Base-by-base conservation (phyloP, 768 basidiomycete species). In the Lentinula edodes region DNA sequence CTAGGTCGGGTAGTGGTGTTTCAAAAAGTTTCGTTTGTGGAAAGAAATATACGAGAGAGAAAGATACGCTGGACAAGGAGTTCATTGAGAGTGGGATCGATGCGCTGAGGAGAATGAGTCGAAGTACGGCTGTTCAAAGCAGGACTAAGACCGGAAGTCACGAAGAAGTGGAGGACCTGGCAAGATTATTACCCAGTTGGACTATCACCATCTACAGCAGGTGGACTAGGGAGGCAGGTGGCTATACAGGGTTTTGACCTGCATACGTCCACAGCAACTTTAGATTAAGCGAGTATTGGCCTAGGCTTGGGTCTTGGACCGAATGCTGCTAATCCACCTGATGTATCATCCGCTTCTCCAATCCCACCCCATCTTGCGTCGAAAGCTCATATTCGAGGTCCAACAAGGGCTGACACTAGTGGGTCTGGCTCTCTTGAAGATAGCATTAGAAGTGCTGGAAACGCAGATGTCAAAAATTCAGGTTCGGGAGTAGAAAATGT, bases 1-100 rank as follows among this genome's bases (percentile, higher is more conserved):
- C 15, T 8, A 53, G 59, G 13, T 54, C 42, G 52, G 23, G 60
- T 35, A 46, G 59, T 10, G 39, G 38, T 63, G 35, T 32, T 39
- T 57, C 53, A 7, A 16, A n/a, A 28, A n/a, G 15, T 52, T 63
- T 65, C 1, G 65, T 61, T 42, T 60, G 58, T 41, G 67, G 66
- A 43, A 60, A 67, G 9, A 67, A 42, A 65, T 13, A 66, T 63
- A 20, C 9, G 13, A 28, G 58, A 46, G 18, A 7, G 56, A 51
- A 38, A 63, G 59, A 83, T 65, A 83, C 84, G 18, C 78, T 90
- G 32, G 85, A 90, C 64, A 78, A 79, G 39, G 85, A 88, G 70
- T 90, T 90, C 69, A 79, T 90, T 58, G 88, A 90, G 69, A 82
- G 78, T 38, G 85, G 88, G 5, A 86, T 91, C 58, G 89, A 90